Evolutionary conservation across 345 rosid species (phyloP).

Genomic region (Citrus sp.): DNA sequence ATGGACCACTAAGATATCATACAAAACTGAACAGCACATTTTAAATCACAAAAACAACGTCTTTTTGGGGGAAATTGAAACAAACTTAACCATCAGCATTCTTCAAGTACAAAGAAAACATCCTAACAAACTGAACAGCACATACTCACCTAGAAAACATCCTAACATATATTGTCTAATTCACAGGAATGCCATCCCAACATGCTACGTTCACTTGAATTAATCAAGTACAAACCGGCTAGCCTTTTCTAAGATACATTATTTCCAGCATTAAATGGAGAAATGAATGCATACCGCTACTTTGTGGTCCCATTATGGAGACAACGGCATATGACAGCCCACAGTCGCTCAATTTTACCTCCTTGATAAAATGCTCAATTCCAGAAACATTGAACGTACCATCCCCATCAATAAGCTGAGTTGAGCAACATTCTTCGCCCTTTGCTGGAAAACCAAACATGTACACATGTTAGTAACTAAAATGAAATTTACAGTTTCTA

Average conservation of each 20-base stretch:
- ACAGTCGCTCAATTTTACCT: constrained; percentile 68
- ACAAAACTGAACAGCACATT: not conserved
- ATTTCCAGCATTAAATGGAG: not conserved
- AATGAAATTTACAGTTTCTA: not conserved
- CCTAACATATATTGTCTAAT: not conserved
- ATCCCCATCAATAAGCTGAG: constrained; percentile 95
- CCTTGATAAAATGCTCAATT: constrained; percentile 70
- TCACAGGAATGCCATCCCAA: not conserved
- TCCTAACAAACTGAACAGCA: no score
- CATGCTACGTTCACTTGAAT: not conserved
- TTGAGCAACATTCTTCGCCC: constrained; percentile 55
- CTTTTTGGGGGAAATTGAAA: not conserved
- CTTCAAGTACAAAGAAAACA: no score
- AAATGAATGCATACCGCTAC: constrained; percentile 70
- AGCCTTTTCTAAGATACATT: not conserved
- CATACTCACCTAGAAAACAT: no score
- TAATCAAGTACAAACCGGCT: not conserved
- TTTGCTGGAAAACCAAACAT: constrained; percentile 31
- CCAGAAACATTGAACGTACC: constrained; percentile 70
- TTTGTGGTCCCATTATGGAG: constrained; percentile 99
- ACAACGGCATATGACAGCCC: constrained; percentile 95
- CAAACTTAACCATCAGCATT: not conserved
- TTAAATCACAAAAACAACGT: not conserved
- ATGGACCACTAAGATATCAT: not conserved
- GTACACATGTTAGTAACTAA: not conserved